These are phyloP conservation scores for Colletotrichum viniferum DNA, from an alignment of 2,329 filamentous ascomycete species.

Conservation along the genomic window DNA sequence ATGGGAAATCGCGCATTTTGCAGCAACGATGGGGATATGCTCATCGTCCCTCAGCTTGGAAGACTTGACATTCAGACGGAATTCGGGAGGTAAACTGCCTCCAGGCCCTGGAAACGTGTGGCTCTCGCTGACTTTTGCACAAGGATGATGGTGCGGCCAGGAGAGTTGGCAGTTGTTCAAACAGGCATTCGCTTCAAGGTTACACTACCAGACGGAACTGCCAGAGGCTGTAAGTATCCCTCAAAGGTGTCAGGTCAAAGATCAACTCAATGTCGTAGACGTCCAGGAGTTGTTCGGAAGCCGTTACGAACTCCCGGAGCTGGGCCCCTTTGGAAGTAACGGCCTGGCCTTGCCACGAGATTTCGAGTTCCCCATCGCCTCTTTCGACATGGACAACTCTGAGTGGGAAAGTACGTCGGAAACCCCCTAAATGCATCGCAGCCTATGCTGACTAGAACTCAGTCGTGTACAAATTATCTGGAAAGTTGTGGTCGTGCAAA, in stretches of 20 bases:
- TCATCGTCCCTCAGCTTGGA: conserved; percentile 68
- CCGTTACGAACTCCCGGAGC: conserved; percentile 66
- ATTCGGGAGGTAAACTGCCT: conserved; percentile 51
- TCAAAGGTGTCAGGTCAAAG: not conserved
- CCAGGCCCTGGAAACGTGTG: conserved; percentile 7
- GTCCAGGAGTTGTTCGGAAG: conserved; percentile 69
- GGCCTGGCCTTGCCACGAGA: conserved; percentile 68
- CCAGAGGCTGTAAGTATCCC: conserved; percentile 51
- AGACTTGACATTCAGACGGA: conserved; percentile 70
- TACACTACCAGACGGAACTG: conserved; percentile 56
- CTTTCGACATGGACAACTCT: conserved; percentile 42
- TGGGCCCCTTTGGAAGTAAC: conserved; percentile 69
- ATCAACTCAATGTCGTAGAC: conserved; percentile 32
- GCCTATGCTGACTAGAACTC: not conserved
- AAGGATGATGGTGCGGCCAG: conserved; percentile 58
- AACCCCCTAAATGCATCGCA: not conserved
- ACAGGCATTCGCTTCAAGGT: conserved; percentile 67
- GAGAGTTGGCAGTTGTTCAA: conserved; percentile 68
- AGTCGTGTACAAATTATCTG: conserved; percentile 63
- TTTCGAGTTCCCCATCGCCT: conserved; percentile 65
- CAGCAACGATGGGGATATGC: conserved; percentile 67
- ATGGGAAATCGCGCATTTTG: conserved; percentile 51
- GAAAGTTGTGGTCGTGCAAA: conserved; percentile 60
- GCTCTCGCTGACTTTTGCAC: not conserved
- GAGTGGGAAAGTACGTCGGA: conserved; percentile 25